phyloP scores from a whole-genome alignment of 2,329 filamentous ascomycete genomes.

The Colletotrichum somersetense region DNA sequence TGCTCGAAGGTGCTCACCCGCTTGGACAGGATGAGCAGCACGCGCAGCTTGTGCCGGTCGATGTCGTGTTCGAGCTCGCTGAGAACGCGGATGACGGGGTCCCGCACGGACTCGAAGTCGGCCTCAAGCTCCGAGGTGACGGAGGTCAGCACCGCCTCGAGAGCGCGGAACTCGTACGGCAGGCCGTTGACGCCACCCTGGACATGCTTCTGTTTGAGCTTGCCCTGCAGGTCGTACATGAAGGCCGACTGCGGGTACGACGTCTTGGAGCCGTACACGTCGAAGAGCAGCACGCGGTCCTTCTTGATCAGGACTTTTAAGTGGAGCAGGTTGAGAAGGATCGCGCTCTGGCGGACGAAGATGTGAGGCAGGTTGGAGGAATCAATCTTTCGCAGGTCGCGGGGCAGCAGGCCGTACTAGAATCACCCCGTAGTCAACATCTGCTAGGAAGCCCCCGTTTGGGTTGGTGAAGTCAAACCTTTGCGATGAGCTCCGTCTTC shows the following conservation, averaged over 20 bases:
- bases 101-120: constrained; percentile 93
- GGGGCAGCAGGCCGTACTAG: constrained; percentile 90
- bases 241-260: constrained; percentile 97
- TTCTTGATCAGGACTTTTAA: constrained; percentile 95
- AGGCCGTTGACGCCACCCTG: constrained; percentile 71
- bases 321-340: constrained; percentile 96
- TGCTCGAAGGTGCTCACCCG: constrained; percentile 97
- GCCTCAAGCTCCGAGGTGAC: constrained; percentile 92
- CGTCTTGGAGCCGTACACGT: constrained; percentile 93
- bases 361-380: constrained; percentile 96
- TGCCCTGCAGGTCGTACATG: constrained; percentile 96
- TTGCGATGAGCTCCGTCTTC: constrained; percentile 96
- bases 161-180: constrained; percentile 94
- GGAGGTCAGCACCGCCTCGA: constrained; percentile 94
- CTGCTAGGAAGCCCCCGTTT: neutral
- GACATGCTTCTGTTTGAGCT: constrained; percentile 83
- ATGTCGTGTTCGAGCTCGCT: constrained; percentile 96
- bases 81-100: constrained; percentile 90
- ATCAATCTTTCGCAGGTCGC: constrained; percentile 97
- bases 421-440: constrained; percentile 17
- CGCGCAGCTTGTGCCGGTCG: constrained; percentile 90
- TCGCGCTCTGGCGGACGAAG: constrained; percentile 90
- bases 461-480: constrained; percentile 64
- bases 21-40: constrained; percentile 94
- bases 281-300: constrained; percentile 93